Evolutionary conservation across 352 stramenopile species (phyloP), one percentile per base, ranked within the genome.

Genomic region (Pythium oligandrum): DNA sequence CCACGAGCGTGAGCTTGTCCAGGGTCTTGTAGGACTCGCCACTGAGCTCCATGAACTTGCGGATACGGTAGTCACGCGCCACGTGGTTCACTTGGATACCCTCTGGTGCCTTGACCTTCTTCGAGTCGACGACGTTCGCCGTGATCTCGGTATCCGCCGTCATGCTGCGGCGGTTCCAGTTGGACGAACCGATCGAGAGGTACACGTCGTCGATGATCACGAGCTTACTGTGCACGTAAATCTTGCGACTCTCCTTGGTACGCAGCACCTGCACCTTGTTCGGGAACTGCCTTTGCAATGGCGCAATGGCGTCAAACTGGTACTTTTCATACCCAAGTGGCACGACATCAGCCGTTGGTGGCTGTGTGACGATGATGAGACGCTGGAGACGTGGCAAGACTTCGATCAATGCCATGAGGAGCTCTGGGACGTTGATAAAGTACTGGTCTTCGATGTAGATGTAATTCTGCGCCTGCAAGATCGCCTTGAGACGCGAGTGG

Each of bases 361-460:
- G 68, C 17, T 76, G 66, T 2, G 63, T 57, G 6, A 89, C 55
- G 5, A 89, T 72, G 17, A 87, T 65, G 7, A 89, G 42, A 10
- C 63, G 51, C 38, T 87, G 65, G 8, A 89, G 43, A 10, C 32
- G 52, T 2, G 73, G 75, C 12, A 87, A 52, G 1, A 75, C 63
- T 17, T 72, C 60, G 11, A 87, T 39, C 4, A 89, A 48, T 0
- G 67, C 71, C 6, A 71, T 53, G 0, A 84, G 48, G 4, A 87
- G 45, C 43, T 79, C 53, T 0, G 71, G 73, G 3, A 87, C 71
- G 31, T 68, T 48, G 0, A 82, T 57, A 40, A 86, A 83, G 62
- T 86, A 86, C 62, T 86, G 75, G 52, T 86, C 75, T 40, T 86
- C 73, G 30, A 86, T 77, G 64, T 83, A 86, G 36, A 86, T 75